These are phyloP conservation scores for Cryphonectria nitschkei DNA, from an alignment of 2,329 filamentous ascomycete species.

Conservation along the genomic window DNA sequence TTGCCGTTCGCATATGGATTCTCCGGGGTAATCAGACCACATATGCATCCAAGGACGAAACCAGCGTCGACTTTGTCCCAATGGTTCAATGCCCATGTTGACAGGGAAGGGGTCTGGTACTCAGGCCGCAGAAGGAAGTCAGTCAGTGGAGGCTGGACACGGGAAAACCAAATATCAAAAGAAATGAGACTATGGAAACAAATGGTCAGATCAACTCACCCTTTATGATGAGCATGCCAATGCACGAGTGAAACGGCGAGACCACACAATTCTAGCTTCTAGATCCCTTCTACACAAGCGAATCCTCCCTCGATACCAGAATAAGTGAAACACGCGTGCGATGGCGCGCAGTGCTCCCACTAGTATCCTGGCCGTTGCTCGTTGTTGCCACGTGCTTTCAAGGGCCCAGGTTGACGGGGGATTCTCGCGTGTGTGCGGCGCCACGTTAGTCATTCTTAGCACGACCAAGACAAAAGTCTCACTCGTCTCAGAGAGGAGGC, in stretches of 20 bases:
- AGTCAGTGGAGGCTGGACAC: neutral
- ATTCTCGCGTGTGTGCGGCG: slow-evolving; percentile 9
- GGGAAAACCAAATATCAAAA: neutral
- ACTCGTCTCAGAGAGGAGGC: neutral
- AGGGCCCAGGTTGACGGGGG: slow-evolving; percentile 1
- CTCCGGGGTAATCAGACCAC: slow-evolving; percentile 3
- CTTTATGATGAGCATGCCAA: neutral
- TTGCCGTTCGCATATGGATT: slow-evolving; percentile 7
- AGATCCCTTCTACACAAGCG: slow-evolving; percentile 5
- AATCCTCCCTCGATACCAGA: slow-evolving; percentile 5
- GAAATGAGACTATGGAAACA: neutral
- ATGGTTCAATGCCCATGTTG: neutral
- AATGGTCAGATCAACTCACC: neutral
- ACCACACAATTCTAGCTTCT: neutral
- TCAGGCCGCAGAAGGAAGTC: neutral
- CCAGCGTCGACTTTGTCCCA: neutral
- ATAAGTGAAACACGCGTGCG: neutral
- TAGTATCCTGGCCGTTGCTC: neutral
- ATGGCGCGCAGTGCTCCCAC: slow-evolving; percentile 7
- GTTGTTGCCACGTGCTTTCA: slow-evolving; percentile 10
- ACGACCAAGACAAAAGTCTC: slow-evolving; percentile 5
- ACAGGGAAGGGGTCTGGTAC: neutral
- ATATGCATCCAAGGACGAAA: neutral
- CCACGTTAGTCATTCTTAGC: neutral
- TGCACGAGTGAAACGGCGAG: neutral